Base-by-base conservation (phyloP, 768 basidiomycete genomes). In the Kwoniella europaea region DNA sequence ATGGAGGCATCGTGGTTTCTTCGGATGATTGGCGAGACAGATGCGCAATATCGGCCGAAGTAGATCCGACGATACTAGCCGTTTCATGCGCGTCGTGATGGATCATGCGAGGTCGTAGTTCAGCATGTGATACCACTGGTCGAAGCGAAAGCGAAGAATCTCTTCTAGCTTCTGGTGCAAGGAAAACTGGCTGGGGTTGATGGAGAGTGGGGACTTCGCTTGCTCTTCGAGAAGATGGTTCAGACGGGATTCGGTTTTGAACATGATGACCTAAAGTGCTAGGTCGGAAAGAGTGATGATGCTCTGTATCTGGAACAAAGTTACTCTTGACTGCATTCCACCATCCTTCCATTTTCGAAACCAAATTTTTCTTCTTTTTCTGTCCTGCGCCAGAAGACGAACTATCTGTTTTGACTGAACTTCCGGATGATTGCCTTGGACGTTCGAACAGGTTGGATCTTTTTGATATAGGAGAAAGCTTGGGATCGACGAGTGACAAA, bases 281-380 rank as follows among this genome's bases (percentile, higher is more conserved):
- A 15, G 76, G 72, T 46, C 72, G 58, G 46, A 61, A 24, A 4
- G 70, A 50, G 35, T 54, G 57, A 42, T 65, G 62, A 20, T 63
- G 44, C 44, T 58, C 52, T 46, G 41, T 44, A 53, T 82, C 81
- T 13, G 76, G 73, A 1, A 69, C 69, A 54, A 84, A 82, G 64
- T 82, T 84, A 68, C 74, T 77, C 55, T 83, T 83, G 62, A 84
- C 83, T 29, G 83, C 79, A 44, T 78, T 81, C 83, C 83, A 84
- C 83, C 83, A 84, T 3, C 83, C 83, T 67, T 84, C 83, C 75
- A 84, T 82, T 72, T 63, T 54, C 2, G 46, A 63, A 16, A 76
- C 79, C 50, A 83, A 52, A 46, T 75, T 79, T 65, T 80, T 78
- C 58, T 79, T 80, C 60, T 74, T 75, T 71, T 76, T 77, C 22